Percentiles rank a stretch among this genome's conserved stretches.
Conservation (phyloP, 2,329 filamentous ascomycete genomes). For the Alternaria sp. region DNA sequence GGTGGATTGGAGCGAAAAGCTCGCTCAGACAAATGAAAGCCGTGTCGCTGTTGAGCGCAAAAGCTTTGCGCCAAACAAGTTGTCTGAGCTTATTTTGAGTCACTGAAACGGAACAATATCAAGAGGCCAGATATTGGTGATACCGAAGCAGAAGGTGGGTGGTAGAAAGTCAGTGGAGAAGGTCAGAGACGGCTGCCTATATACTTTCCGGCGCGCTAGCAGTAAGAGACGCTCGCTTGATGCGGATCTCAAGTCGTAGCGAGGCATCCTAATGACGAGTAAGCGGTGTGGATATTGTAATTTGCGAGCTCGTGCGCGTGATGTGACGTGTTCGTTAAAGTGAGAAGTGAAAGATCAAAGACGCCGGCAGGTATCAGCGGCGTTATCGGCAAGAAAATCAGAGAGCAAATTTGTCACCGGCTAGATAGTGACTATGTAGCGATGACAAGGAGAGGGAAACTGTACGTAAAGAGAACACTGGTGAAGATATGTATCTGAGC, state of each 20-base stretch:
- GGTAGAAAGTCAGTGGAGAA: conserved; percentile 2
- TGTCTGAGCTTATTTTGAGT: neutral
- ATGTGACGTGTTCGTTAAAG: neutral
- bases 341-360: conserved; percentile 11
- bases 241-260: neutral
- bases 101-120: neutral
- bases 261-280: neutral
- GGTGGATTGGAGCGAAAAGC: neutral
- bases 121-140: neutral
- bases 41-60: neutral
- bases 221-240: neutral
- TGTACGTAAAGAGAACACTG: neutral
- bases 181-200: neutral
- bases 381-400: neutral
- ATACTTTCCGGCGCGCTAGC: neutral
- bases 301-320: neutral
- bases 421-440: neutral
- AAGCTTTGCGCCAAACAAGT: neutral
- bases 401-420: neutral
- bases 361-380: neutral
- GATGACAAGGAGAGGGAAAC: neutral
- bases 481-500: neutral
- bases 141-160: neutral
- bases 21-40: neutral
- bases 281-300: neutral